Evolutionary conservation across 176 grass and related monocot species (phyloP), one percentile per base, ranked within the genome.

Genomic region (Oryza punctata): DNA sequence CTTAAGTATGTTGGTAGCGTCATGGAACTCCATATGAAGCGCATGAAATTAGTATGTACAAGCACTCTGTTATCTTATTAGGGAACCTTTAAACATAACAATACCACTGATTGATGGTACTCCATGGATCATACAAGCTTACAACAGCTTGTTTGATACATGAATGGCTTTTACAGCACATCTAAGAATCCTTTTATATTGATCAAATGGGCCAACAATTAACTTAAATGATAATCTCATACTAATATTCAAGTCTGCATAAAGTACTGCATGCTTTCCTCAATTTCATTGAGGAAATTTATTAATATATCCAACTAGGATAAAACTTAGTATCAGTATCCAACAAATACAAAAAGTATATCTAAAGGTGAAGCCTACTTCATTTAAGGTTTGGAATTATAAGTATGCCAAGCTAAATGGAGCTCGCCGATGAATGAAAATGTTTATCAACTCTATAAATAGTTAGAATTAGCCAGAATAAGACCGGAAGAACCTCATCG

Each of bases 401-500:
- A 88, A 28, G 25, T 19, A 4, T 47, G 13, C 41, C 75, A 57
- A 88, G 27, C 63, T 89, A 76, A 80, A 75, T 41, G 49, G 25
- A 69, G 65, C 64, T 69, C 11, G 1, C 12, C 1, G 3, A 49
- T 65, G 57, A 47, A 73, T 33, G 72, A 33, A 64, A 82, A 67
- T 76, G 61, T 26, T 59, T 26, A 75, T 32, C 52, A 64, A 40
- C 69, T 84, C 38, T 26, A 64, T 71, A 23, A 12, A 1, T 63
- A 60, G 46, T 78, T 78, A 50, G 10, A 72, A 64, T 24, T 25
- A 28, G 50, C 47, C 8, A 23, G 79, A 74, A 45, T 4, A 69
- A 78, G 49, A 79, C 23, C 4, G 43, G 8, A 78, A 46, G 67
- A 82, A 26, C 44, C 26, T 82, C 10, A 67, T 16, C 5, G 26